Evolutionary conservation across 2,329 filamentous ascomycete genomes (phyloP).

Genomic region (Exophiala oligosperma): DNA sequence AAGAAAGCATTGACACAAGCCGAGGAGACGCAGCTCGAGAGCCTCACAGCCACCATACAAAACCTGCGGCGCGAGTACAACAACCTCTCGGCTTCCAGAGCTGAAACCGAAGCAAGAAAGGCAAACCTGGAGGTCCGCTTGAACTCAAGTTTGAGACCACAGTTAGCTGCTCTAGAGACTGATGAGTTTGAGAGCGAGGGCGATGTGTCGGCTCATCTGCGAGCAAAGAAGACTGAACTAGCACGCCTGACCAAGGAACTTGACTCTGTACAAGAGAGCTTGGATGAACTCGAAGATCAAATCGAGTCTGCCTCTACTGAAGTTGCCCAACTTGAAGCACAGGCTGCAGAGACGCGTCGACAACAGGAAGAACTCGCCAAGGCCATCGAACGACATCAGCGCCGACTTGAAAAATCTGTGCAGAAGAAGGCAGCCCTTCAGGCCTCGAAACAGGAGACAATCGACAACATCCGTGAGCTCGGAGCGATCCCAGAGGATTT

Average conservation of each 20-base stretch:
- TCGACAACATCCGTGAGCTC: constrained; percentile 86
- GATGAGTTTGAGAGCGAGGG: constrained; percentile 70
- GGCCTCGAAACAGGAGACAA: constrained; percentile 75
- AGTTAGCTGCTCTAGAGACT: constrained; percentile 80
- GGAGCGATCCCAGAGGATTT: constrained; percentile 93
- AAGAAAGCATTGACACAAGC: constrained; percentile 80
- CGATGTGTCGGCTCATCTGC: constrained; percentile 57
- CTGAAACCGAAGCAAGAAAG: constrained; percentile 78
- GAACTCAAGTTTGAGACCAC: constrained; percentile 82
- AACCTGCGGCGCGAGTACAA: constrained; percentile 75
- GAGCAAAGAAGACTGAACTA: constrained; percentile 77
- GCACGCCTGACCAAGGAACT: constrained; percentile 72
- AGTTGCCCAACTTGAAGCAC: constrained; percentile 60
- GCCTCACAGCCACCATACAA: constrained; percentile 67
- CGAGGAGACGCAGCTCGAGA: constrained; percentile 81
- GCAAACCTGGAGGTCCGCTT: constrained; percentile 82
- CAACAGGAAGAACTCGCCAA: constrained; percentile 73
- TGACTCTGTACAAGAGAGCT: constrained; percentile 65
- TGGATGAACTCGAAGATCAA: constrained; percentile 72
- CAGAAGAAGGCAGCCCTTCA: constrained; percentile 81
- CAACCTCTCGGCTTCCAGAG: constrained; percentile 69
- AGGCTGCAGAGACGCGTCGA: constrained; percentile 64
- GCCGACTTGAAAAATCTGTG: constrained; percentile 86
- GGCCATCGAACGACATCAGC: constrained; percentile 81
- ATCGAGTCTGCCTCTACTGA: constrained; percentile 62